A percentile compares a stretch with the other conserved stretches of the same genome.
Evolutionary conservation across 2,329 filamentous ascomycete species (phyloP).

Genomic region (Apiospora phragmitis): DNA sequence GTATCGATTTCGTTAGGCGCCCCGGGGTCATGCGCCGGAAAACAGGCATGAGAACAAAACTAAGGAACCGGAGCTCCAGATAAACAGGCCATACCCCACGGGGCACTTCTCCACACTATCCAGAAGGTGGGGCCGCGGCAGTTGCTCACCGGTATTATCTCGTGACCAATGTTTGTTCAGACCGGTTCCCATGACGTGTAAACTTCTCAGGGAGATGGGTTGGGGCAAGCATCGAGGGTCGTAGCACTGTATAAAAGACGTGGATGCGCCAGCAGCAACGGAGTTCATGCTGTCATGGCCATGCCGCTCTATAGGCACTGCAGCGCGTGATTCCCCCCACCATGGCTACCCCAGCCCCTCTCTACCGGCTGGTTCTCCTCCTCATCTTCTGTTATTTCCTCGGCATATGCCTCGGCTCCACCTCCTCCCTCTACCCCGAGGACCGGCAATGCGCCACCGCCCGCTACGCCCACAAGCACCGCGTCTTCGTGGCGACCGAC

Average conservation of each 20-base stretch:
- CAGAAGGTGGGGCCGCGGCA: neutral
- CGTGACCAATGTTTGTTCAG: neutral
- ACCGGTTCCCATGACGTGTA: neutral
- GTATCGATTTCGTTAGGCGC: neutral
- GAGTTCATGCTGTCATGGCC: neutral
- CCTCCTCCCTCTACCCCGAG: neutral
- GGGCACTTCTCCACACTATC: neutral
- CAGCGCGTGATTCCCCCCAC: neutral
- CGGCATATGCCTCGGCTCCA: neutral
- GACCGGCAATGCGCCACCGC: slow-evolving; percentile 6
- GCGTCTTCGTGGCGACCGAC: slow-evolving; percentile 36
- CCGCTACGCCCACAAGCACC: slow-evolving; percentile 20
- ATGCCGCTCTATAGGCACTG: neutral
- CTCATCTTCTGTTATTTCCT: neutral
- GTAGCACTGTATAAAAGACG: neutral
- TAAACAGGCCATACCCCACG: neutral
- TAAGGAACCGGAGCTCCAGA: neutral
- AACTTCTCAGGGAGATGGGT: neutral
- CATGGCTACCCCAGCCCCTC: neutral
- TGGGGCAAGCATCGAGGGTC: neutral
- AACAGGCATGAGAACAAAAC: neutral
- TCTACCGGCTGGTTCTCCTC: neutral
- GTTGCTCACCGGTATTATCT: neutral
- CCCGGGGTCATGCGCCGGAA: neutral
- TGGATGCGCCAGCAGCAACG: neutral